Evolutionary conservation across 768 basidiomycete species (phyloP).

Genomic region (Gymnopilus junonius): DNA sequence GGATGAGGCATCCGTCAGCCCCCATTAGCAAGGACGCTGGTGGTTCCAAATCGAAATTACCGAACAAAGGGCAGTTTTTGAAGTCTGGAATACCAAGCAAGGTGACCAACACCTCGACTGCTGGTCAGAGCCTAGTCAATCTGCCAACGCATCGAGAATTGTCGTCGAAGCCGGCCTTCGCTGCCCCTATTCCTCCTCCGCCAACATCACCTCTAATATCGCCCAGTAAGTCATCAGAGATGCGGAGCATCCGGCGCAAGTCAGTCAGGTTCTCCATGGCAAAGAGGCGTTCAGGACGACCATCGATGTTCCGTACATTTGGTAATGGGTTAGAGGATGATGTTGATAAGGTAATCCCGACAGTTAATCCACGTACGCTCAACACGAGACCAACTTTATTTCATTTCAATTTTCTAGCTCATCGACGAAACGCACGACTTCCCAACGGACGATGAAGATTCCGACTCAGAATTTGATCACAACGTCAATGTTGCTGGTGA

Average conservation of each 20-base stretch:
- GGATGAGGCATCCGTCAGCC: conserved; percentile 9
- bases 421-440: conserved; percentile 31
- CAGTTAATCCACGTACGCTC: too few relatives aligned
- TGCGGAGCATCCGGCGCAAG: conserved; percentile 19
- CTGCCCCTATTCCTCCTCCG: neutral
- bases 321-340: conserved; percentile 23
- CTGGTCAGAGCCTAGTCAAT: neutral
- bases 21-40: neutral
- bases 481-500: neutral
- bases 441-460: conserved; percentile 23
- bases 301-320: conserved; percentile 28
- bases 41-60: neutral
- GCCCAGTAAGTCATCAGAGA: conserved; percentile 9
- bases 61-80: neutral
- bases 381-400: too few relatives aligned
- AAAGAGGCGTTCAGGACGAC: conserved; percentile 17
- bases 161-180: neutral
- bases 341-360: conserved; percentile 27
- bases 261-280: conserved; percentile 34
- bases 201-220: conserved; percentile 11
- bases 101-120: neutral
- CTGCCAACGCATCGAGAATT: neutral
- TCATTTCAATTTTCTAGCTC: conserved; percentile 17
- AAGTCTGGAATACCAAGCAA: neutral
- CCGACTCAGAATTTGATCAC: conserved; percentile 15